Evolutionary conservation across 192 early-diverging fungal species (phyloP).

Genomic region (Nowakowskiella sp.): DNA sequence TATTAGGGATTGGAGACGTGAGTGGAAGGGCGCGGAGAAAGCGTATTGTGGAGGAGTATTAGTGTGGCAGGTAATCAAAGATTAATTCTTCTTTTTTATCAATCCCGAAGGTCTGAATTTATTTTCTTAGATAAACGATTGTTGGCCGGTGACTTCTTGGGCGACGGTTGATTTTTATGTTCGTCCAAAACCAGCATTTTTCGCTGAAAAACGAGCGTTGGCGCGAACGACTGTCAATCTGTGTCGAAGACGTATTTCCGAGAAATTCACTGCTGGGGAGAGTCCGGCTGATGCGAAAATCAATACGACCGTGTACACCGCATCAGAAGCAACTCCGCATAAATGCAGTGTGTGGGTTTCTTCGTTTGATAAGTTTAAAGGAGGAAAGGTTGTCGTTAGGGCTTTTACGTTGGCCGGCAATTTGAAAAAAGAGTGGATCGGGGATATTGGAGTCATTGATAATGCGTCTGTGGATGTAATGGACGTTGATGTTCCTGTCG

Average conservation of each 20-base stretch:
- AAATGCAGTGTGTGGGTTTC: background rate
- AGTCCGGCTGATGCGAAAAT: background rate
- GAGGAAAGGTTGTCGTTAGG: background rate
- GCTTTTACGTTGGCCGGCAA: background rate
- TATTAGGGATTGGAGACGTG: constrained; percentile 29
- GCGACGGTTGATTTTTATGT: constrained; percentile 20
- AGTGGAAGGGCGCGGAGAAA: constrained; percentile 19
- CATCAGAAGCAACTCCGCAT: background rate
- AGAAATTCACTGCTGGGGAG: background rate
- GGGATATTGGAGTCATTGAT: background rate
- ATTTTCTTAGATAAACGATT: constrained; percentile 15
- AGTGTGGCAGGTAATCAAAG: constrained; percentile 12
- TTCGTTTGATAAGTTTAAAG: background rate
- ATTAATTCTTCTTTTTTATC: background rate
- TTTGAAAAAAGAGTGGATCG: background rate
- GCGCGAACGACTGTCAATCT: background rate
- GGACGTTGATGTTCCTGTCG: constrained; percentile 4
- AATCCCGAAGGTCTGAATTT: constrained; percentile 1
- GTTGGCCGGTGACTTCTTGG: constrained; percentile 25
- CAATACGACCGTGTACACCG: background rate
- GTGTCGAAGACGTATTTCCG: background rate
- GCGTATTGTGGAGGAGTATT: constrained; percentile 14
- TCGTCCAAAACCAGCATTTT: constrained; percentile 20
- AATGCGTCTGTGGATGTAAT: background rate
- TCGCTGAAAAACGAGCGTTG: constrained; percentile 12